These are phyloP conservation scores for Mycena pura DNA, from an alignment of 768 basidiomycete genomes.

Conservation along the genomic window DNA sequence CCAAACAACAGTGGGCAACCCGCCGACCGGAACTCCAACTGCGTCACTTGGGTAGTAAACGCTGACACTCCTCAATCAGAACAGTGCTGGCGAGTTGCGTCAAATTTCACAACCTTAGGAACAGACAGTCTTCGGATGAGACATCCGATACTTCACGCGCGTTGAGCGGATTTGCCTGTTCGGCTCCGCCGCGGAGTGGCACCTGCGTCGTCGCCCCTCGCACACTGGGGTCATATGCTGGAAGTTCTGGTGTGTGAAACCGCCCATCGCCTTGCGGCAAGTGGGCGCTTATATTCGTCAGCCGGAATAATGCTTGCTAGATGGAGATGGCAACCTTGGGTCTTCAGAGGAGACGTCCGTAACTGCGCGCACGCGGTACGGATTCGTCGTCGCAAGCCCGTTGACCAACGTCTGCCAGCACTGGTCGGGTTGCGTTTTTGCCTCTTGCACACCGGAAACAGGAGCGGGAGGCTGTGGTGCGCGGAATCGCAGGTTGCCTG, in stretches of 20 bases:
- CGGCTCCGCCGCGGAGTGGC: no score
- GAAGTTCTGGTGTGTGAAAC: no score
- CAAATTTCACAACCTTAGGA: slow-evolving; percentile 25
- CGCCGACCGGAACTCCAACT: slow-evolving; percentile 4
- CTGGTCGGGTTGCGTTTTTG: not conserved
- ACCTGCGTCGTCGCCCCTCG: no score
- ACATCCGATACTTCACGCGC: not conserved
- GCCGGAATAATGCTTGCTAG: no score
- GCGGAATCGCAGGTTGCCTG: slow-evolving; percentile 11
- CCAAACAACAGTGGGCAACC: slow-evolving; percentile 26
- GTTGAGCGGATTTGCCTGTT: not conserved
- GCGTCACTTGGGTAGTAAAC: slow-evolving; percentile 31
- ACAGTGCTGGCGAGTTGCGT: not conserved
- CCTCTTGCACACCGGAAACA: not conserved
- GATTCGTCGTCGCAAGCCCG: not conserved
- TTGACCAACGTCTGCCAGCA: not conserved
- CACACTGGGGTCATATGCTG: no score
- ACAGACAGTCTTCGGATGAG: slow-evolving; percentile 32
- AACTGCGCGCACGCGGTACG: not conserved
- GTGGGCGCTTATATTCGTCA: no score
- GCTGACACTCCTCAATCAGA: no score
- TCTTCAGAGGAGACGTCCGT: slow-evolving; percentile 22
- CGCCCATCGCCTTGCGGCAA: no score
- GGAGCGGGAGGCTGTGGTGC: slow-evolving; percentile 21
- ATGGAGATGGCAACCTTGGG: no score